Percentiles rank a stretch among this genome's conserved stretches.
phyloP scores from a whole-genome alignment of 495 filamentous ascomycete species.

The Lasiosphaeria miniovina region DNA sequence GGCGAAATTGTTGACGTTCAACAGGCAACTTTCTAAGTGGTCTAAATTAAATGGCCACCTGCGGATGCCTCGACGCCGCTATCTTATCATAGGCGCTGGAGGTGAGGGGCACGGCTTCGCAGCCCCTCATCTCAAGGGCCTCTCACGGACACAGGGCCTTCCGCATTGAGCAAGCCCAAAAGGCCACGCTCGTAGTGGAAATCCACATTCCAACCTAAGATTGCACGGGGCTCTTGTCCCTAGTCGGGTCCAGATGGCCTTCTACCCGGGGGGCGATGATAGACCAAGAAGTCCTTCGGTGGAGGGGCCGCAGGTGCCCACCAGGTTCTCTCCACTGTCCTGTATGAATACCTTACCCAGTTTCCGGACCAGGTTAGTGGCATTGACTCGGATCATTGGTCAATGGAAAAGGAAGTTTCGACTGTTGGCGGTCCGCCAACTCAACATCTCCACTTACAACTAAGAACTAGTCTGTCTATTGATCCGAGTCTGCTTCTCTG shows the following conservation, averaged over 20 bases:
- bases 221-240: too few relatives aligned
- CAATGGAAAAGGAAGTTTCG: constrained; percentile 12
- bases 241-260: too few relatives aligned
- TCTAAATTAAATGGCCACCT: too few relatives aligned
- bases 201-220: too few relatives aligned
- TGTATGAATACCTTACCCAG: not conserved
- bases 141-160: constrained; percentile 4
- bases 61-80: constrained; percentile 3
- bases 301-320: not conserved
- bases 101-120: constrained; percentile 18
- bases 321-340: too few relatives aligned
- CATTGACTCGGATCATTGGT: constrained; percentile 19
- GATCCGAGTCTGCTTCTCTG: too few relatives aligned
- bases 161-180: constrained; percentile 11
- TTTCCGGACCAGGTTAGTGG: not conserved
- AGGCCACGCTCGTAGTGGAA: not conserved
- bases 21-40: too few relatives aligned
- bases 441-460: not conserved
- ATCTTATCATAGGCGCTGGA: constrained; percentile 28
- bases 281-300: not conserved
- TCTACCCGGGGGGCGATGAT: too few relatives aligned
- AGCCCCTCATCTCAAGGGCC: constrained; percentile 3
- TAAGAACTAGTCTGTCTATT: not conserved
- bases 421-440: not conserved
- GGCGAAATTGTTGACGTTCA: too few relatives aligned